A percentile compares a stretch with the other conserved stretches of the same genome.
These are phyloP conservation scores for Aspergillus incahuasiensis DNA, from an alignment of 495 filamentous ascomycete genomes.

Conservation along the genomic window DNA sequence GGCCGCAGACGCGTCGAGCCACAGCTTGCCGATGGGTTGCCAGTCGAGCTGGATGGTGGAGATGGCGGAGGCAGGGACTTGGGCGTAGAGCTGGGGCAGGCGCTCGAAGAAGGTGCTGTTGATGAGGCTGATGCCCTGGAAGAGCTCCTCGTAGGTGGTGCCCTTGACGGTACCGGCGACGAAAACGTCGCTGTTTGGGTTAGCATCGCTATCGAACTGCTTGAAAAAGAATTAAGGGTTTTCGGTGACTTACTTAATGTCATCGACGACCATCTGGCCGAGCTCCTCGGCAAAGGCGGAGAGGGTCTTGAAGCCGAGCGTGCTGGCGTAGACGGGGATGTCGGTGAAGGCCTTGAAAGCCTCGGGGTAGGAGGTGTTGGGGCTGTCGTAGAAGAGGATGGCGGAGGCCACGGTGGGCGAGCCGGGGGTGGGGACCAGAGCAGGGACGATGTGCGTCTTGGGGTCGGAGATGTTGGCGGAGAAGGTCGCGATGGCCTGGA, in stretches of 20 bases:
- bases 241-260: constrained; percentile 29
- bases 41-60: constrained; percentile 37
- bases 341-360: constrained; percentile 36
- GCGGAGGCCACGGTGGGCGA: constrained; percentile 26
- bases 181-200: constrained; percentile 26
- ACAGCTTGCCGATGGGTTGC: constrained; percentile 43
- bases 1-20: constrained; percentile 29
- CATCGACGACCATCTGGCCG: constrained; percentile 22
- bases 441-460: constrained; percentile 33
- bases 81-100: constrained; percentile 28
- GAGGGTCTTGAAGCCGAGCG: constrained; percentile 33
- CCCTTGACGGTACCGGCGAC: constrained; percentile 34
- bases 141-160: constrained; percentile 25
- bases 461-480: constrained; percentile 28
- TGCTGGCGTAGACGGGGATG: constrained; percentile 30
- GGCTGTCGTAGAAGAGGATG: constrained; percentile 38
- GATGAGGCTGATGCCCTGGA: constrained; percentile 32
- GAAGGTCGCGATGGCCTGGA: constrained; percentile 30
- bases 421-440: constrained; percentile 23
- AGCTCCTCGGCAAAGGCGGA: constrained; percentile 27
- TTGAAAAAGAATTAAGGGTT: too few relatives aligned
- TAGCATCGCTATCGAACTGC: background rate
- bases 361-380: constrained; percentile 24
- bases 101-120: constrained; percentile 34
- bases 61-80: constrained; percentile 29